These are phyloP conservation scores for Pyrus communis DNA, from an alignment of 306 rosid species.

Conservation along the genomic window DNA sequence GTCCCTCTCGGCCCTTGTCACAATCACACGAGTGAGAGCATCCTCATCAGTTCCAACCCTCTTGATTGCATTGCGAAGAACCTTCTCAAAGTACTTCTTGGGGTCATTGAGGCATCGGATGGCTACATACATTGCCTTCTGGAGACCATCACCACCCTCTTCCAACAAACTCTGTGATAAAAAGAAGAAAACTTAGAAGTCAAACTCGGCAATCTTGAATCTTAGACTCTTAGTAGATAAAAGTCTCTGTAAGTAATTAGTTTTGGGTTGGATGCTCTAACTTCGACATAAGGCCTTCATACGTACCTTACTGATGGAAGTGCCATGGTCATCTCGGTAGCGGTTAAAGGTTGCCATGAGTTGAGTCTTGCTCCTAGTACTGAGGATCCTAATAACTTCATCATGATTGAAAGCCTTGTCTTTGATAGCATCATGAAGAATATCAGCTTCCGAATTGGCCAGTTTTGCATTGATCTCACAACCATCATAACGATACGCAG, in stretches of 20 bases:
- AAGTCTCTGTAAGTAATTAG: neutral
- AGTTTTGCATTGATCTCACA: conserved; percentile 19
- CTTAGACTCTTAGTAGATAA: neutral
- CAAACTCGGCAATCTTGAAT: neutral
- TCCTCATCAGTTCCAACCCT: conserved; percentile 63
- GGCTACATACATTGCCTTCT: conserved; percentile 42
- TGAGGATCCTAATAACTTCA: conserved; percentile 59
- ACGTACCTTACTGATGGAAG: conserved; percentile 60
- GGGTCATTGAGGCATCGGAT: conserved; percentile 55
- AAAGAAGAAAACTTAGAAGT: neutral
- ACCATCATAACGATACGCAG: conserved; percentile 29
- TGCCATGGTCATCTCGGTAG: conserved; percentile 55
- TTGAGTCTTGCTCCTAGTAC: conserved; percentile 68
- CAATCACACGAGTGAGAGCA: conserved; percentile 66
- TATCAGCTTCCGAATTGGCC: conserved; percentile 47
- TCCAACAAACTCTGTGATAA: conserved; percentile 43
- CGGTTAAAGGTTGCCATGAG: conserved; percentile 66
- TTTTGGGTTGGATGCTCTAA: neutral
- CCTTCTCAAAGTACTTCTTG: conserved; percentile 68
- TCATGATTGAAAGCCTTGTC: conserved; percentile 46
- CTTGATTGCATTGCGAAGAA: conserved; percentile 52
- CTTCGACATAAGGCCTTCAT: neutral
- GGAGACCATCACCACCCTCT: conserved; percentile 36
- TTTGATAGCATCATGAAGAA: conserved; percentile 65
- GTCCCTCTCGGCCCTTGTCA: conserved; percentile 78